Base-by-base conservation (phyloP, 225 moss, liverwort and hornwort genomes). In the Pseudoscleropodium purum region DNA sequence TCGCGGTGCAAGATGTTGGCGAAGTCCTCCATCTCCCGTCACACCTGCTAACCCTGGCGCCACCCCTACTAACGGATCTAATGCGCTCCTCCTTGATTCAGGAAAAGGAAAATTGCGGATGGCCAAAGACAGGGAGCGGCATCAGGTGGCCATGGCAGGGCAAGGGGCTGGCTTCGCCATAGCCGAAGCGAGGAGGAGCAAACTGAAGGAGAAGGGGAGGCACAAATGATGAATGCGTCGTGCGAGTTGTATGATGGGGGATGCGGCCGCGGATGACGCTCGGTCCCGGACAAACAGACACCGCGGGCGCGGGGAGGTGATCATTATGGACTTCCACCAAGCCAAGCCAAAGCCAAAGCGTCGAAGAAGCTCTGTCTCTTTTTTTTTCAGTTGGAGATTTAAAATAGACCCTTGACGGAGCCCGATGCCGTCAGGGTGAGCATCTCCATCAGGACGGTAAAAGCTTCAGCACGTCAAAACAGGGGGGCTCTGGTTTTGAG, bases 1-100 rank as follows among this genome's bases (percentile, higher is more conserved):
- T 99, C 96, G 81, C 99, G 93, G 91, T 97, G 96, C 95, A 99
- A 69, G 66, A 99, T 97, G 82, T 95, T 96, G 77, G 96, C 92
- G 86, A 99, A 97, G 93, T 99, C 96, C 94, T 97, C 99, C 99
- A 99, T 99, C 77, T 75, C 69, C 77, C 27, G 59, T 34, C 79
- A 5, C 16, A 8, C 41, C 81, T 81, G 41, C 60, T 60, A 60
- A 81, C 81, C 81, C 60, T 60, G 29, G 30, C 41, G 60, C 81
- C 60, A 41, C 81, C 80, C 30, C 30, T 41, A 41, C 81, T 30
- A 41, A 81, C 81, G 81, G 81, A 81, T 60, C 81, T 60, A 41
- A 41, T 5, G 30, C 13, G 8, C 29, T 80, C 60, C 80, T 60
- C 60, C 80, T 81, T 3, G 63, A 45, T 63, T 63, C 15, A 34